Evolutionary conservation across 2,329 filamentous ascomycete genomes (phyloP).

Genomic region (Diaporthe capsici): DNA sequence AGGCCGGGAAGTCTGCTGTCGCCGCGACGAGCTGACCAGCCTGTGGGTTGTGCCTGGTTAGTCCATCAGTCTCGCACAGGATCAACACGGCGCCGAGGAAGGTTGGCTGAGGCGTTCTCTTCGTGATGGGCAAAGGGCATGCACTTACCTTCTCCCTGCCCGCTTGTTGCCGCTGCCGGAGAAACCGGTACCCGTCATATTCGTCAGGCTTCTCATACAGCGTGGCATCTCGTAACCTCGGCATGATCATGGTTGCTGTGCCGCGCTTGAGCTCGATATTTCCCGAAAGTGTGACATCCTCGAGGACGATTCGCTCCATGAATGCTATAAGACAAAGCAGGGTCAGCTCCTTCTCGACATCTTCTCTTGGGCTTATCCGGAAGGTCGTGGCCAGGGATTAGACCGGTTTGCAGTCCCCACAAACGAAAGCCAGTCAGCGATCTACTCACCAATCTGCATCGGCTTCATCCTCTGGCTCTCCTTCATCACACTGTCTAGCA

Average conservation of each 20-base stretch:
- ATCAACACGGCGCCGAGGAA: neutral
- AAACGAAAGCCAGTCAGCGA: too few relatives aligned
- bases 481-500: slow-evolving; percentile 59
- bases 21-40: slow-evolving; percentile 53
- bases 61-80: slow-evolving; percentile 42
- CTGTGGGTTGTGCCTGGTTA: slow-evolving; percentile 43
- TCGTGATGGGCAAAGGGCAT: too few relatives aligned
- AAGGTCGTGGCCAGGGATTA: neutral
- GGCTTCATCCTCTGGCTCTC: slow-evolving; percentile 52
- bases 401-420: neutral
- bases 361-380: neutral
- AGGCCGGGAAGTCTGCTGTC: slow-evolving; percentile 50
- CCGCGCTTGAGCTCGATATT: slow-evolving; percentile 11
- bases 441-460: slow-evolving; percentile 9
- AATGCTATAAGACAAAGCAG: neutral
- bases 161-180: neutral
- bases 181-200: slow-evolving; percentile 50
- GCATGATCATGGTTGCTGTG: neutral
- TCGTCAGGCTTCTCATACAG: slow-evolving; percentile 45
- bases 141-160: slow-evolving; percentile 16
- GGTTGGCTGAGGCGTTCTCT: neutral
- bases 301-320: slow-evolving; percentile 9
- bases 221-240: neutral
- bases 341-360: neutral
- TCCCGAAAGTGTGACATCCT: slow-evolving; percentile 17